Evolutionary conservation across 2,329 filamentous ascomycete species (phyloP).

Genomic region (Aspergillus latus): DNA sequence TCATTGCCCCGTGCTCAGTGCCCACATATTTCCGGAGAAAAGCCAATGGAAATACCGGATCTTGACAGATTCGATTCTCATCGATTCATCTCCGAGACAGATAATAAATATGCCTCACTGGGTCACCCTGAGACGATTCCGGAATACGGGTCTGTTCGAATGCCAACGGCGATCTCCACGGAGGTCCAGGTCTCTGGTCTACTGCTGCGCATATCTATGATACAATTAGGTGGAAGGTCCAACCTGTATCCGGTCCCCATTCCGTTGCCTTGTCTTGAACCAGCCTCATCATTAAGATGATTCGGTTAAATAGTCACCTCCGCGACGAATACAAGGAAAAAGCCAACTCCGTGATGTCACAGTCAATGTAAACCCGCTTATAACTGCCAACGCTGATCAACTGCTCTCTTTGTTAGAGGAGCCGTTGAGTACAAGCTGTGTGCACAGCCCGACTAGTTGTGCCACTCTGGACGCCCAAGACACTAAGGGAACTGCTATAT

Average conservation of each 20-base stretch:
- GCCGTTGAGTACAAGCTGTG: no score
- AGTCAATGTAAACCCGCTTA: background rate
- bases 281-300: background rate
- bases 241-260: background rate
- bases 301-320: background rate
- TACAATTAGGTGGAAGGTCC: background rate
- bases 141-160: background rate
- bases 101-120: background rate
- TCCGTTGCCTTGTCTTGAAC: background rate
- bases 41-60: background rate
- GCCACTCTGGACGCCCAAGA: background rate
- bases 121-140: background rate
- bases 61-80: background rate
- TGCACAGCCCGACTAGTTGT: background rate
- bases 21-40: background rate
- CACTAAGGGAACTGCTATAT: background rate
- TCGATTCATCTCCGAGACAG: background rate
- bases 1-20: background rate
- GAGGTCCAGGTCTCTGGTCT: background rate
- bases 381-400: slow-evolving; percentile 21
- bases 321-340: background rate
- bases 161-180: background rate
- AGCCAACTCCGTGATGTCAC: background rate
- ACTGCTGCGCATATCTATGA: background rate
- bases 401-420: slow-evolving; percentile 8